Percentiles rank a stretch among this genome's conserved stretches.
Evolutionary conservation across 352 stramenopile species (phyloP).

Genomic region (Globisporangium cystogenes): DNA sequence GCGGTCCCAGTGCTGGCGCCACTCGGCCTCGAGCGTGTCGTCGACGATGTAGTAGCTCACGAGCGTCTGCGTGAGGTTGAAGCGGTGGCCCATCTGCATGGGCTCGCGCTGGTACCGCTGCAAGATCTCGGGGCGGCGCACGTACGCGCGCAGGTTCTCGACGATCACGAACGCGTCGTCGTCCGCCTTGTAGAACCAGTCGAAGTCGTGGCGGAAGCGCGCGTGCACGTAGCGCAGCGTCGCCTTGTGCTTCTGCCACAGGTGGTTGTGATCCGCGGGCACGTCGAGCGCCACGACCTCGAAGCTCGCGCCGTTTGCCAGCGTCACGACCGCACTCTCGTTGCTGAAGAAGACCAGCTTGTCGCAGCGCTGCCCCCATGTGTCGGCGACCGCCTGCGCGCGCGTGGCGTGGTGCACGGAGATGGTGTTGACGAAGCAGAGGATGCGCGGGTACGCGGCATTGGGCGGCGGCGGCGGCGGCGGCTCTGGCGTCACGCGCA

Average conservation of each 20-base stretch:
- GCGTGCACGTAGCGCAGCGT: constrained; percentile 66
- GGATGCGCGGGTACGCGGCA: constrained; percentile 38
- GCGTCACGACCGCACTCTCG: constrained; percentile 37
- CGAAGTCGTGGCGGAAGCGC: constrained; percentile 68
- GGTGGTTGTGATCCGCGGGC: constrained; percentile 67
- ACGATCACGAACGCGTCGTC: constrained; percentile 82
- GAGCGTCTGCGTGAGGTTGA: constrained; percentile 65
- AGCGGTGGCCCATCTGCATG: constrained; percentile 78
- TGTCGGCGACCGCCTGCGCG: constrained; percentile 65
- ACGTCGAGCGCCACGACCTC: constrained; percentile 70
- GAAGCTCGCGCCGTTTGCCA: constrained; percentile 26
- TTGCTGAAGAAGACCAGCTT: constrained; percentile 85
- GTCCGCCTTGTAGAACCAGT: constrained; percentile 87
- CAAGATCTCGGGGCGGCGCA: constrained; percentile 58
- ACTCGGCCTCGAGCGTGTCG: constrained; percentile 45
- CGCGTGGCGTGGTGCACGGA: constrained; percentile 55
- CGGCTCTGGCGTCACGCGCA: constrained; percentile 32
- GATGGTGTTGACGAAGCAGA: constrained; percentile 84
- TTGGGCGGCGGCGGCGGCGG: neutral
- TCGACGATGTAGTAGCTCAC: constrained; percentile 81
- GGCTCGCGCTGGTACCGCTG: constrained; percentile 41
- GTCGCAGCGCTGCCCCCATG: constrained; percentile 77
- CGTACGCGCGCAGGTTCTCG: constrained; percentile 68
- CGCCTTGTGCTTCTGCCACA: constrained; percentile 82
- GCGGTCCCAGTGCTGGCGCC: constrained; percentile 44